Evolutionary conservation across 176 grass and related monocot species (phyloP), one percentile per base, ranked within the genome.

Genomic region (Bonia amplexicaulis): DNA sequence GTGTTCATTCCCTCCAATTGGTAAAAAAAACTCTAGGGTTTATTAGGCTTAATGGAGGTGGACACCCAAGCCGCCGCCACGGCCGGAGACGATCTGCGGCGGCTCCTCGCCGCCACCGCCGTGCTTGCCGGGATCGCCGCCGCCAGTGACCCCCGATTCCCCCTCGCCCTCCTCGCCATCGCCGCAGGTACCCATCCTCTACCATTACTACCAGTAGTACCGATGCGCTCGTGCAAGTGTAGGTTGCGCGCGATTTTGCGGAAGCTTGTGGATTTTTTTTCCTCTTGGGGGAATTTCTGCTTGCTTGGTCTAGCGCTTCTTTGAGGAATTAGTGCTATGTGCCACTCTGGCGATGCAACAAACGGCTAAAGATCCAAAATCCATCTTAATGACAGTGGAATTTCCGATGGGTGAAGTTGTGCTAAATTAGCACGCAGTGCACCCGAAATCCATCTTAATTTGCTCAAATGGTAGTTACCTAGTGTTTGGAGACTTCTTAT

Each of bases 161-260:
- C 95, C 58, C 61, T 93, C 82, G 45, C 92, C 73, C 91, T 97
- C 86, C 92, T 94, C 55, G 90, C 81, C 77, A n/a, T 97, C 63
- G 86, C 92, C 47, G 77, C 92, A 91, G 95, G 95, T 94, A 44
- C 12, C 45, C 74, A 19, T 27, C 55, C 23, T 79, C n/a, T 1
- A 7, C 0, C 41, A 12, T 7, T 53, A 16, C 44, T 69, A 25
- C 12, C 39, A 63, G 29, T 22, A 17, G n/a, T 27, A 44, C 16
- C 26, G n/a, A 8, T 63, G 45, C 26, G 12, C 48, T 16, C 64
- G 16, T 22, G 5, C 61, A 29, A 7, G 17, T 42, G 16, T 40
- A 66, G 31, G 16, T 19, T 25, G 11, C 29, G 27, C 71, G 22
- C 47, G 35, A 63, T 86, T 46, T 62, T n/a, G 59, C 6, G 9